Conservation (phyloP, 306 rosid genomes). For the Datisca glomerata region DNA sequence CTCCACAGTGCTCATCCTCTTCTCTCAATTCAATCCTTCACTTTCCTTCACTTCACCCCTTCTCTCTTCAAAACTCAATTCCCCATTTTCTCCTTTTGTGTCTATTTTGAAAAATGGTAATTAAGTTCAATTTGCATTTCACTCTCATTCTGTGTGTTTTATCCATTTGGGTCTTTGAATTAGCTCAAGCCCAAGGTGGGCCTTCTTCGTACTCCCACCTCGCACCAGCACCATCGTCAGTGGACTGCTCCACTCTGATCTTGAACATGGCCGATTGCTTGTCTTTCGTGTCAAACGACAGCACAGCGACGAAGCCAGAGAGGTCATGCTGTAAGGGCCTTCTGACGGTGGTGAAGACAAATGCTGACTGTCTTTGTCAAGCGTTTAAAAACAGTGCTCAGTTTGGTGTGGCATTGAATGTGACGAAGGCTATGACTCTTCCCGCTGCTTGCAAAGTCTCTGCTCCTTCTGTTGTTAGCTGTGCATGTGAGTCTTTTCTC, state of each 20-base stretch:
- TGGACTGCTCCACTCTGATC: constrained; percentile 45
- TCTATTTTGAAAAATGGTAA: no score
- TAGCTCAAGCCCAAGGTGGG: no score
- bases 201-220: no score
- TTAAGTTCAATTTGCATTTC: no score
- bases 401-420: constrained; percentile 56
- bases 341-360: constrained; percentile 42
- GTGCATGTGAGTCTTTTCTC: constrained; percentile 36
- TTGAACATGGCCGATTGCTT: constrained; percentile 54
- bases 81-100: no score
- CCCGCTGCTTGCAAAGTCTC: constrained; percentile 71
- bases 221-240: constrained; percentile 66
- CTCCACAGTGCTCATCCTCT: no score
- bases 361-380: constrained; percentile 59
- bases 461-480: constrained; percentile 49
- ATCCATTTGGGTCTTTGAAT: background rate
- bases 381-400: constrained; percentile 55
- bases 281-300: constrained; percentile 55
- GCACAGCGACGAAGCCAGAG: constrained; percentile 43
- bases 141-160: background rate
- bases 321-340: constrained; percentile 59
- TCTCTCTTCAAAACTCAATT: no score
- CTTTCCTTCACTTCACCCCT: no score
- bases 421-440: constrained; percentile 53
- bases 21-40: no score